A percentile compares a stretch with the other conserved stretches of the same genome.
phyloP scores from a whole-genome alignment of 2,329 filamentous ascomycete species.

The Diaporthe ampelina region DNA sequence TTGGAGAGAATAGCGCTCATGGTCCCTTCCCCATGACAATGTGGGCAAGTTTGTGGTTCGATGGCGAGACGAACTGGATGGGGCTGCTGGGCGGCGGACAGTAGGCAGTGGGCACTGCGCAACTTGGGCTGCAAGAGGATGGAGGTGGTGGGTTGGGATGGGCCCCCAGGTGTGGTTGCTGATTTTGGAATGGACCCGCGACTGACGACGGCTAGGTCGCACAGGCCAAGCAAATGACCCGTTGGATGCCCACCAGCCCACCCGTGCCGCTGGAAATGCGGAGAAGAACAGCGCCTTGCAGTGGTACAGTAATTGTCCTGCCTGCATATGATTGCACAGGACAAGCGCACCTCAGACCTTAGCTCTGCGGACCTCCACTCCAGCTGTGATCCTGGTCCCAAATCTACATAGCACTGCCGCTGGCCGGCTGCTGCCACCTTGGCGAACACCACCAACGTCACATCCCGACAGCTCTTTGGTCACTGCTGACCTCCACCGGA shows the following conservation, averaged over 20 bases:
- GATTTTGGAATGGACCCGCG: constrained; percentile 26
- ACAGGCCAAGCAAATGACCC: not conserved
- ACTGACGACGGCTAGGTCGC: constrained; percentile 15
- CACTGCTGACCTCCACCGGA: constrained; percentile 12
- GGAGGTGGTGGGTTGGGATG: constrained; percentile 14
- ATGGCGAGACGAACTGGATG: not conserved
- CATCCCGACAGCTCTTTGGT: not conserved
- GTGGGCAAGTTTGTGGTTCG: not conserved
- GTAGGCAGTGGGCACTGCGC: not conserved
- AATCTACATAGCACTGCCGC: not conserved
- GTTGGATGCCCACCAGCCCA: not conserved
- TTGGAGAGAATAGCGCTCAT: constrained; percentile 23
- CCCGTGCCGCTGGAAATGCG: constrained; percentile 25
- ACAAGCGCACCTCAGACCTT: not conserved
- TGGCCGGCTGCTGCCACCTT: constrained; percentile 25
- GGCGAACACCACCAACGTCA: constrained; percentile 15
- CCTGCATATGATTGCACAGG: too few species aligned
- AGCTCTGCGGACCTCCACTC: constrained; percentile 4
- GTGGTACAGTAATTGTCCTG: not conserved
- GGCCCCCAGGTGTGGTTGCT: not conserved
- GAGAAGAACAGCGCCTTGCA: not conserved
- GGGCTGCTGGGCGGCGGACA: constrained; percentile 9
- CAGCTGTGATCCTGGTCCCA: constrained; percentile 26
- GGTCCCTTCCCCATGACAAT: constrained; percentile 28
- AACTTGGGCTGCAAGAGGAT: not conserved